Base-by-base conservation (phyloP, 1,284 basidiomycete genomes). In the Meira nashicola region DNA sequence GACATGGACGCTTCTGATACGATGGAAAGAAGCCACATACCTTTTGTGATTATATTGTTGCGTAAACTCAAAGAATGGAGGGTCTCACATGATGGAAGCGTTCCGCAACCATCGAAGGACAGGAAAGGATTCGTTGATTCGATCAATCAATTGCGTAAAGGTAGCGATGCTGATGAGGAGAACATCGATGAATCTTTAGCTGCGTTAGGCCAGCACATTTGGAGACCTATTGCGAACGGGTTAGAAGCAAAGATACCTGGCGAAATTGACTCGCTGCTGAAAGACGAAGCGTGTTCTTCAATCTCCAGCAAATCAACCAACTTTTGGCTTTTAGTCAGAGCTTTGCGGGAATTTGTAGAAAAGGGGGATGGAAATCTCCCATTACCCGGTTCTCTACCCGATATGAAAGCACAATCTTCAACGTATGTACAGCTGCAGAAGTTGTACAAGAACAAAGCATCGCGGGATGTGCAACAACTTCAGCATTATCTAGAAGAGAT, bases 401-500 rank as follows among this genome's bases (percentile, higher is more conserved):
- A 98, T 80, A 96, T 99, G 90, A 94, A 95, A 78, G 87, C 93
- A 3, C 88, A 88, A 67, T 95, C 93, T 0, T 78, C 82, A 40
- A 85, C 84, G 58, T 98, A 96, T 76, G 86, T 92, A 49, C 82
- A 84, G 39, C 81, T 94, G 23, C 90, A 92, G 74, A 84, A 82
- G 33, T 73, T 92, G 60, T 94, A 92, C 80, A 87, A 87, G 67
- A 74, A 80, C 3, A 84, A 85, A 57, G 86, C 89, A 1, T 83
- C 85, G 39, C 83, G 85, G 51, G 92, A 93, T 74, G 86, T 87
- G 67, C 68, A 55, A 80, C 71, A 25, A 0, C 85, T 89, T 78
- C 70, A 72, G 17, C 25, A 41, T 38, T 50, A 65, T 15, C 60
- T 77, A 2, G 46, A 21, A 17, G 40, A 55, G 0, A 66, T 81